A percentile compares a stretch with the other conserved stretches of the same genome.
Conservation (phyloP, 768 basidiomycete species). For the Pulveroboletus ravenelii region DNA sequence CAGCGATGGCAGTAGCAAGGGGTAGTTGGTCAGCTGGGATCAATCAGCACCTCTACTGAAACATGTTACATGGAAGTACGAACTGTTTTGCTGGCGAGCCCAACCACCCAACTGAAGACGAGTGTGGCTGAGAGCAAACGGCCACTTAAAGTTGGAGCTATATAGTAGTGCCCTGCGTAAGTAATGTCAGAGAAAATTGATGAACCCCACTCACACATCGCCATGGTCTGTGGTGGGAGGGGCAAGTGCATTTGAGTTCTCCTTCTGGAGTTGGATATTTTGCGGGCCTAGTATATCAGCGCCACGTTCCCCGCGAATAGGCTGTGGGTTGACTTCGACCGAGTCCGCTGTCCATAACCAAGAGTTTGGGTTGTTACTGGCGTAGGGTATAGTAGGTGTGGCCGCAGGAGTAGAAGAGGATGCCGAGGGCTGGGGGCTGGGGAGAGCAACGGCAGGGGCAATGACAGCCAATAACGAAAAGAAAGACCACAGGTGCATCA, state of each 20-base stretch:
- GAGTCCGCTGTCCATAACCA: conserved; percentile 35
- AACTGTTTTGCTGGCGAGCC: conserved; percentile 59
- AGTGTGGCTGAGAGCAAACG: conserved; percentile 57
- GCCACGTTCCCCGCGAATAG: conserved; percentile 44
- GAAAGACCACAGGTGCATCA: conserved; percentile 30
- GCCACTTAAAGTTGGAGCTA: conserved; percentile 56
- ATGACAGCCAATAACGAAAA: conserved; percentile 21
- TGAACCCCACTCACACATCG: conserved; percentile 32
- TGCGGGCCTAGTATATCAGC: conserved; percentile 50
- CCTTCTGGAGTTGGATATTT: conserved; percentile 48
- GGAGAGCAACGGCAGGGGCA: conserved; percentile 17
- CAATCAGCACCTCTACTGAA: not conserved
- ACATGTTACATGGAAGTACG: conserved; percentile 6
- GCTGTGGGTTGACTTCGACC: conserved; percentile 31
- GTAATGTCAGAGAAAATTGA: not conserved
- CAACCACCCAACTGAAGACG: conserved; percentile 61
- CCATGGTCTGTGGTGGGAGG: conserved; percentile 64
- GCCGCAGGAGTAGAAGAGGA: conserved; percentile 28
- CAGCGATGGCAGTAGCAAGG: conserved; percentile 35
- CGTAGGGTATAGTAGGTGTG: conserved; percentile 42
- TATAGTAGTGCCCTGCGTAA: not conserved
- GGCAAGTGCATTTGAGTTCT: conserved; percentile 55
- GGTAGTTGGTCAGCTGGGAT: conserved; percentile 36
- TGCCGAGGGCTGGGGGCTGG: conserved; percentile 13
- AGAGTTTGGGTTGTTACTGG: conserved; percentile 43